Conservation (phyloP, 306 rosid species). For the Mimosa pudica region DNA sequence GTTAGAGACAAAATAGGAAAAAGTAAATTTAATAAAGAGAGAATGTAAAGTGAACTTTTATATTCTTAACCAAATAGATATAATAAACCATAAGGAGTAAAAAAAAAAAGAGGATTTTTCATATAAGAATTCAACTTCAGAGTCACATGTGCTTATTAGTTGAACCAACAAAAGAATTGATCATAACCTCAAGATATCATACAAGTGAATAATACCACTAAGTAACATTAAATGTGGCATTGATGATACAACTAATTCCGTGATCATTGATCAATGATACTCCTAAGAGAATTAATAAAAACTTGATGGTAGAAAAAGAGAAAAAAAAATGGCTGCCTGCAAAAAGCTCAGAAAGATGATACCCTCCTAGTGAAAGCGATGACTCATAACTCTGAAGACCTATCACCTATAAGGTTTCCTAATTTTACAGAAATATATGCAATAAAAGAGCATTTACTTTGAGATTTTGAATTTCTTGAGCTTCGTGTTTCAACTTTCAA, state of each 20-base stretch:
- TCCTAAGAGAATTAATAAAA: slow-evolving; percentile 45
- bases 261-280: slow-evolving; percentile 29
- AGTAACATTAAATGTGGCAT: slow-evolving; percentile 12
- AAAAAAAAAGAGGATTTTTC: slow-evolving; percentile 30
- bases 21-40: too few species aligned
- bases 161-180: neutral
- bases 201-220: neutral
- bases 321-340: slow-evolving; percentile 9
- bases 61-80: too few species aligned
- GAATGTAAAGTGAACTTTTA: too few species aligned
- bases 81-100: neutral
- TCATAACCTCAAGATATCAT: neutral
- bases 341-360: slow-evolving; percentile 6
- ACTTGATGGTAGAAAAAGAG: slow-evolving; percentile 8
- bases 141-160: neutral
- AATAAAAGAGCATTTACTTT: neutral
- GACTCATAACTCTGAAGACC: slow-evolving; percentile 27
- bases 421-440: slow-evolving; percentile 36
- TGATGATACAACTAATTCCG: slow-evolving; percentile 38
- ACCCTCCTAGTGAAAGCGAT: slow-evolving; percentile 51
- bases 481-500: slow-evolving; percentile 40
- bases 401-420: slow-evolving; percentile 42
- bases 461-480: slow-evolving; percentile 47
- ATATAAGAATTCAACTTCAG: slow-evolving; percentile 10
- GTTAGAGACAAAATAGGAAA: too few species aligned